These are phyloP conservation scores for Podila clonocystis DNA, from an alignment of 192 early-diverging fungal species.

Conservation along the genomic window DNA sequence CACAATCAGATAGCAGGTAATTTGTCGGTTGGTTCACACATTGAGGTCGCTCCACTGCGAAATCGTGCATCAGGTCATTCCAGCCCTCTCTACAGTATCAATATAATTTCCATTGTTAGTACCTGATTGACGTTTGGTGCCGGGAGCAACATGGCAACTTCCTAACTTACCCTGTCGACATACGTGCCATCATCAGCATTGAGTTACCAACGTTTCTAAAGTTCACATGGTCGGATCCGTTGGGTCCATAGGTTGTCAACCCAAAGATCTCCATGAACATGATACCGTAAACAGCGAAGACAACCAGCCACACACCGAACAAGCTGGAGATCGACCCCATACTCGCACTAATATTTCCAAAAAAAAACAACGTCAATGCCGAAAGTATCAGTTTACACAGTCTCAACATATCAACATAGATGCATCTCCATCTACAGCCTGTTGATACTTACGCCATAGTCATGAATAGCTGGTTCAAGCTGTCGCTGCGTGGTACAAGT, in stretches of 20 bases:
- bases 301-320: constrained; percentile 68
- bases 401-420: too few relatives aligned
- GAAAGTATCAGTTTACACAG: too few relatives aligned
- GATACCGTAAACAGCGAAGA: constrained; percentile 63
- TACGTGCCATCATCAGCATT: constrained; percentile 59
- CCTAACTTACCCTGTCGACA: constrained; percentile 62
- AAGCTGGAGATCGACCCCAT: constrained; percentile 60
- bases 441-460: constrained; percentile 62
- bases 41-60: constrained; percentile 59
- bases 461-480: constrained; percentile 68
- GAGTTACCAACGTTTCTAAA: constrained; percentile 58
- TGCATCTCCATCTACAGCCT: too few relatives aligned
- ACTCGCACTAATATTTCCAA: constrained; percentile 34
- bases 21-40: constrained; percentile 55
- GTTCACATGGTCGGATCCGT: constrained; percentile 59
- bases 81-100: constrained; percentile 59
- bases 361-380: background rate
- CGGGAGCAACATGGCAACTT: background rate
- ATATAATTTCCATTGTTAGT: constrained; percentile 1
- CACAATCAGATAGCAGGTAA: constrained; percentile 65
- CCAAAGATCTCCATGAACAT: constrained; percentile 75
- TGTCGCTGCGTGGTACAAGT: constrained; percentile 64
- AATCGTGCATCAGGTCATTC: constrained; percentile 72
- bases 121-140: too few relatives aligned
- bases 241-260: constrained; percentile 61